Evolutionary conservation across 2,329 filamentous ascomycete genomes (phyloP).

Genomic region (Thelonectria olida): DNA sequence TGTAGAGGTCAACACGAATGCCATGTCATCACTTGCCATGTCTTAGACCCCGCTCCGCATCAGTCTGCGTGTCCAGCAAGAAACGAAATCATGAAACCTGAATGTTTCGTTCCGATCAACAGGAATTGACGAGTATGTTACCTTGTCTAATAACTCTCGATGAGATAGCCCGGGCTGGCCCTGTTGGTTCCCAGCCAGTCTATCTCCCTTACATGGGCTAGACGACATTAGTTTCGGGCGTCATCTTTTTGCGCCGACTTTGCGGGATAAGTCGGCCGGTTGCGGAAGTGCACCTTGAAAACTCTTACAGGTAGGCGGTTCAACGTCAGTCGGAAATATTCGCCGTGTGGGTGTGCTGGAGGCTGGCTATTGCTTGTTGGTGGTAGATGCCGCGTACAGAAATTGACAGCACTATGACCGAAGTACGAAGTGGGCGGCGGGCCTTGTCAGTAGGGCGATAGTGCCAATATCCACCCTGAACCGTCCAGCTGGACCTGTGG

Average conservation of each 20-base stretch:
- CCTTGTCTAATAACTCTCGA: constrained; percentile 35
- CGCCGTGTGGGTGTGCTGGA: not conserved
- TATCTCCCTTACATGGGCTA: not conserved
- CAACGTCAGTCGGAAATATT: not conserved
- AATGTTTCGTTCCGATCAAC: constrained; percentile 8
- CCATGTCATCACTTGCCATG: constrained; percentile 26
- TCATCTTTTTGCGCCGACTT: not conserved
- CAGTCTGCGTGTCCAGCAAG: constrained; percentile 30
- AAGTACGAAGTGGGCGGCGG: too few species aligned
- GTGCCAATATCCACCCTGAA: constrained; percentile 34
- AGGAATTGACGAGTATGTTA: constrained; percentile 15
- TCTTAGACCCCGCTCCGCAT: constrained; percentile 37
- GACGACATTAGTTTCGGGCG: not conserved
- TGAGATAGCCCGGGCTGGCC: constrained; percentile 30
- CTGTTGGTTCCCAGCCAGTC: constrained; percentile 21
- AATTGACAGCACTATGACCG: constrained; percentile 24
- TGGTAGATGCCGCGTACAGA: constrained; percentile 21
- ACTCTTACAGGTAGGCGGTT: not conserved
- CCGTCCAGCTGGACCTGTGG: constrained; percentile 31
- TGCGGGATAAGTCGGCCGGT: not conserved
- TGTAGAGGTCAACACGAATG: constrained; percentile 22
- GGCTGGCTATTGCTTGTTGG: not conserved
- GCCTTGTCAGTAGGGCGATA: constrained; percentile 24
- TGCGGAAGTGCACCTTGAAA: not conserved
- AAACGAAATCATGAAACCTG: constrained; percentile 36